A percentile compares a stretch with the other conserved stretches of the same genome.
phyloP scores from a whole-genome alignment of 225 moss, liverwort and hornwort genomes.

The Polytrichum formosum region DNA sequence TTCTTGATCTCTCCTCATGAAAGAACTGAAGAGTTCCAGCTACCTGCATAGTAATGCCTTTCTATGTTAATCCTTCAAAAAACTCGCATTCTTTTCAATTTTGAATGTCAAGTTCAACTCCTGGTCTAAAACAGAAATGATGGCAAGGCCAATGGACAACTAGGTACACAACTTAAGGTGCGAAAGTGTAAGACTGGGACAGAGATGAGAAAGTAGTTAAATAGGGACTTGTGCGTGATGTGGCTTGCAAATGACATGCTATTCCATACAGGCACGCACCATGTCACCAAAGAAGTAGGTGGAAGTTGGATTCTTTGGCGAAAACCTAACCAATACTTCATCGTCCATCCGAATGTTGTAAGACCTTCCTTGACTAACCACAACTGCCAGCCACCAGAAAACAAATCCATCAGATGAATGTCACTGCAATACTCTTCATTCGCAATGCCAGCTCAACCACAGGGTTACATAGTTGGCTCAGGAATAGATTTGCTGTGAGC shows the following conservation, averaged over 20 bases:
- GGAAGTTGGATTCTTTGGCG: constrained; percentile 87
- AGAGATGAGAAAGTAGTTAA: too few relatives aligned
- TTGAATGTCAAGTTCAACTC: neutral
- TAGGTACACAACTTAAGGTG: too few relatives aligned
- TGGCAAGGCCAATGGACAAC: too few relatives aligned
- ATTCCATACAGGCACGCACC: constrained; percentile 32
- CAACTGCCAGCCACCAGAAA: constrained; percentile 40
- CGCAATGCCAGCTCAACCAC: constrained; percentile 1
- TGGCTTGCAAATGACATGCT: neutral
- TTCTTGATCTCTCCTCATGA: constrained; percentile 76
- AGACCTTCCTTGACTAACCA: constrained; percentile 71
- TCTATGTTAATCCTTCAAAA: neutral
- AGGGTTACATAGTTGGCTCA: neutral
- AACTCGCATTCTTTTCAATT: neutral
- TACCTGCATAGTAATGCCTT: constrained; percentile 42
- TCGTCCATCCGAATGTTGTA: constrained; percentile 95
- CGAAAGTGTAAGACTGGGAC: too few relatives aligned
- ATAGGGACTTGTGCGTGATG: too few relatives aligned
- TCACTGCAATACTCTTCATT: constrained; percentile 2
- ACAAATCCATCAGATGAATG: neutral
- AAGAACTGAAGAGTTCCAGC: constrained; percentile 89
- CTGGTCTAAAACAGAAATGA: too few relatives aligned
- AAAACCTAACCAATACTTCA: constrained; percentile 89
- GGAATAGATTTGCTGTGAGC: neutral
- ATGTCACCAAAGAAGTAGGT: constrained; percentile 81